Base-by-base conservation (phyloP, 2,329 filamentous ascomycete species). In the Thelonectria olida region DNA sequence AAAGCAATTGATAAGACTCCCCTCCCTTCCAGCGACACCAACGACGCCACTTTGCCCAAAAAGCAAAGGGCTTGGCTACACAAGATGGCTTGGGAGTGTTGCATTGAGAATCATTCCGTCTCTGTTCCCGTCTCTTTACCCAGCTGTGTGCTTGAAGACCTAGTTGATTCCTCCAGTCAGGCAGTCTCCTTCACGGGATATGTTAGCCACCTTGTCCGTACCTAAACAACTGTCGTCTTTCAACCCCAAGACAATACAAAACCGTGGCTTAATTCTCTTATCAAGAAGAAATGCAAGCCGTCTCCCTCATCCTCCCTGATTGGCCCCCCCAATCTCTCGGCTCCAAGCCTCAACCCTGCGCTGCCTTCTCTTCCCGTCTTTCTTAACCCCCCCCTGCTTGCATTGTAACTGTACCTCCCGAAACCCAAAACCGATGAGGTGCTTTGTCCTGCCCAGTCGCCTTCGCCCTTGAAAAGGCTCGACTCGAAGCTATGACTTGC, bases 1-100 rank as follows among this genome's bases (percentile, higher is more conserved):
- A 8, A 4, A 31, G 28, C 28, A 31, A 50, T 44, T 61, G 67
- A 70, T 70, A 69, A 70, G 67, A 64, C 50, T n/a, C 17, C 25
- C 51, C 48, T 54, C 48, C 42, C 50, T 54, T 36, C 38, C 27
- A 20, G 34, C 62, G 58, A 58, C 58, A 62, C 52, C 50, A 27
- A 54, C 58, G 53, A 65, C 64, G 62, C 62, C 64, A 65, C 48
- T 53, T 31, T 15, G 51, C 51, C 42, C 23, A 58, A 51, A 50
- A 57, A 42, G 45, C 25, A 34, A 28, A 36, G 34, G 17, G 27
- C 27, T 19, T 41, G 38, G 38, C 54, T 10, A n/a, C n/a, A n/a
- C n/a, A n/a, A n/a, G n/a, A n/a, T n/a, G n/a, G n/a, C n/a, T n/a
- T n/a, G n/a, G n/a, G n/a, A n/a, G n/a, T n/a, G n/a, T n/a, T 12